phyloP scores from a whole-genome alignment of 2,329 filamentous ascomycete species.

The Phaeosphaeria sp. region DNA sequence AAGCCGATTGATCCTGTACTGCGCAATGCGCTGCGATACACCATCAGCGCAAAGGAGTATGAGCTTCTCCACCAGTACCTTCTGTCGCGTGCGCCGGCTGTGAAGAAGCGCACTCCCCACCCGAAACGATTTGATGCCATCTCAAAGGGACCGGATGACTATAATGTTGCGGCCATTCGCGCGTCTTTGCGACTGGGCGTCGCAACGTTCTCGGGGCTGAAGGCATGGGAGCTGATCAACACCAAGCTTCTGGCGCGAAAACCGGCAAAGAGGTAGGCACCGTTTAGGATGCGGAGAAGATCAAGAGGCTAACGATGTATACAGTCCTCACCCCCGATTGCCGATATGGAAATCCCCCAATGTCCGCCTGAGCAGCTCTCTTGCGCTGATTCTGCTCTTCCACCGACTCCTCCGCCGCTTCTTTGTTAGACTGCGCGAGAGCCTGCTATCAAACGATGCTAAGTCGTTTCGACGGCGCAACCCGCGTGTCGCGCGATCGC shows the following conservation, averaged over 20 bases:
- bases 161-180: constrained; percentile 56
- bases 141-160: constrained; percentile 54
- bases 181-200: constrained; percentile 54
- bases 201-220: constrained; percentile 52
- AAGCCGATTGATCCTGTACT: constrained; percentile 70
- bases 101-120: constrained; percentile 61
- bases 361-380: constrained; percentile 78
- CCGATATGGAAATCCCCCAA: constrained; percentile 65
- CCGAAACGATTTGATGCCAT: constrained; percentile 61
- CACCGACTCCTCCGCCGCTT: constrained; percentile 92
- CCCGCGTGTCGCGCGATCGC: constrained; percentile 72
- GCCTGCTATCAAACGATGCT: constrained; percentile 80
- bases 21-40: constrained; percentile 86
- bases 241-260: constrained; percentile 46
- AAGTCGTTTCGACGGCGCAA: constrained; percentile 83
- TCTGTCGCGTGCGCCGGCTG: constrained; percentile 71
- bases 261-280: constrained; percentile 27
- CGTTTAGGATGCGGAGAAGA: background rate
- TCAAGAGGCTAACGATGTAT: constrained; percentile 1
- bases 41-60: constrained; percentile 83
- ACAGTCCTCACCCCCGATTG: constrained; percentile 46
- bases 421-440: constrained; percentile 77
- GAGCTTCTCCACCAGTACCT: constrained; percentile 83
- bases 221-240: constrained; percentile 54
- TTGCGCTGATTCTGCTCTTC: constrained; percentile 84